A percentile compares a stretch with the other conserved stretches of the same genome.
phyloP scores from a whole-genome alignment of 2,329 filamentous ascomycete genomes.

The Diaporthe sp. region DNA sequence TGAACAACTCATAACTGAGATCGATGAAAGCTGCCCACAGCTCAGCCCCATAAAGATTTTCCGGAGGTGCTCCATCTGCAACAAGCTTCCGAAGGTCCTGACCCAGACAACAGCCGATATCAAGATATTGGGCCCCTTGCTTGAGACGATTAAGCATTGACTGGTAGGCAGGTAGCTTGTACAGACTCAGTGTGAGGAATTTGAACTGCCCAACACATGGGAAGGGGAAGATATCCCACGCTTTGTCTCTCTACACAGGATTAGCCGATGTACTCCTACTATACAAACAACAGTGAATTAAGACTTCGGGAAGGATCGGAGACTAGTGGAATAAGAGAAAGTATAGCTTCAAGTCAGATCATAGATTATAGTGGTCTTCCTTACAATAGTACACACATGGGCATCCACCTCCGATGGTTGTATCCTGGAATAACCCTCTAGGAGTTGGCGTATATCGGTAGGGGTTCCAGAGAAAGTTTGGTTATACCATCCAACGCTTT shows the following conservation, averaged over 20 bases:
- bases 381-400: not conserved
- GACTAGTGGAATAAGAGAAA: too few relatives aligned
- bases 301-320: not conserved
- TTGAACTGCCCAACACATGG: constrained; percentile 52
- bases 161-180: not conserved
- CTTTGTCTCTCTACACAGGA: constrained; percentile 39
- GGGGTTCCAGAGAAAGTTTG: not conserved
- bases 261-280: not conserved
- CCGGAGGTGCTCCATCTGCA: not conserved
- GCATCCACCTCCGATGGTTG: not conserved
- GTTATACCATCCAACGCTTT: not conserved
- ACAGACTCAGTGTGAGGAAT: constrained; percentile 46
- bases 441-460: not conserved
- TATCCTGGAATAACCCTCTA: not conserved
- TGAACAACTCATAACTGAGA: not conserved
- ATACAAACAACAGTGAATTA: not conserved
- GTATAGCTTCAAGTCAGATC: not conserved
- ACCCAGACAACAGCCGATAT: not conserved
- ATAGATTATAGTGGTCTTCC: not conserved
- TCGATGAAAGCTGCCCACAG: not conserved
- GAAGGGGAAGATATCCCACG: constrained; percentile 50
- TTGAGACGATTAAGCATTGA: not conserved
- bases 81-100: not conserved
- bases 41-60: not conserved
- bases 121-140: not conserved